Evolutionary conservation across 208 protist genomes (phyloP), one percentile per base, ranked within the genome.

Genomic region (Leishmania turanica): DNA sequence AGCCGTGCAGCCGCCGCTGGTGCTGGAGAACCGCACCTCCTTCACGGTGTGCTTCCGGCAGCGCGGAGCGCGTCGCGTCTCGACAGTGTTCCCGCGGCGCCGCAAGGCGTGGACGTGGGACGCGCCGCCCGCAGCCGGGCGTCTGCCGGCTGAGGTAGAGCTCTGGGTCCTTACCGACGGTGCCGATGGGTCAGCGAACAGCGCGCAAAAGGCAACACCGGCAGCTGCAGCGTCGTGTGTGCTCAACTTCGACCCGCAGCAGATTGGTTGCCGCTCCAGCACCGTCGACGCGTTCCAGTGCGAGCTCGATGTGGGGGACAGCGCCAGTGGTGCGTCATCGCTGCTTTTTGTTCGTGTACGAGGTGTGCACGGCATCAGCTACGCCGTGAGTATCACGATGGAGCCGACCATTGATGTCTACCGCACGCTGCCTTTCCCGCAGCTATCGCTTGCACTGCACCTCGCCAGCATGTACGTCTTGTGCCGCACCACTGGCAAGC

Each of bases 261-360:
- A 49, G 27, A 69, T 86, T 9, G 71, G 71, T 0, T 34, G 64
- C 51, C 80, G 60, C 64, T 78, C 78, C 9, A 76, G 54, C 53
- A 60, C 27, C 73, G 15, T 7, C 24, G 79, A 62, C 34, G 66
- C 77, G 27, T 87, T 86, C 62, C 90, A 84, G 73, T 65, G 81
- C 34, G 84, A 82, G 65, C 68, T 86, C 31, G 82, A 86, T 56
- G 78, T 86, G 21, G n/a, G 62, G 24, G 77, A 86, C 56, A 53
- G 74, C 2, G 77, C 56, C 1, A 69, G 31, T 27, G 82, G 82
- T 21, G 71, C 74, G 8, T 77, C 82, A n/a, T 58, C 83, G 75
- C 81, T 91, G 78, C 84, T 96, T 3, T 96, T 92, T 77, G 87
- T 96, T 40, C 93, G 90, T 7, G 91, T 95, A 11, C 90, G 93